Conservation (phyloP, 2,329 filamentous ascomycete species). For the Nigrospora oryzae region DNA sequence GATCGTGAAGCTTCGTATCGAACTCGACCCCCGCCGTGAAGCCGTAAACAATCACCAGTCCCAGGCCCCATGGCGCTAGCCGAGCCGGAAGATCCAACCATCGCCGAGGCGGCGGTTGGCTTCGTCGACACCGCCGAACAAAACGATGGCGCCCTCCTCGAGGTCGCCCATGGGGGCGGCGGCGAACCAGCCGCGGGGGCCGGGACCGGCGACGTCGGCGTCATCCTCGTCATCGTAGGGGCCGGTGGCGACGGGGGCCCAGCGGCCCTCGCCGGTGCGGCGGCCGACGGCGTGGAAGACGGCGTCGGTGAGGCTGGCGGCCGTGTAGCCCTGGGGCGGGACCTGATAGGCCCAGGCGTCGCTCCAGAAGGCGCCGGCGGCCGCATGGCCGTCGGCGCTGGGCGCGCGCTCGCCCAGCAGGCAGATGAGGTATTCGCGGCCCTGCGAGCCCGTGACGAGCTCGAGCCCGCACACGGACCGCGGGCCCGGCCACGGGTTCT, state of each 20-base stretch:
- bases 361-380: conserved; percentile 43
- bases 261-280: conserved; percentile 49
- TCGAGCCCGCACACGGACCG: conserved; percentile 47
- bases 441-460: conserved; percentile 48
- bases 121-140: conserved; percentile 52
- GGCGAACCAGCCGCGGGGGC: conserved; percentile 48
- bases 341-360: conserved; percentile 60
- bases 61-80: conserved; percentile 10
- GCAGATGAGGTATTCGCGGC: conserved; percentile 55
- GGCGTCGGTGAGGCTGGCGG: conserved; percentile 48
- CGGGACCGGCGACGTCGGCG: conserved; percentile 36
- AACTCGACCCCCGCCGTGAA: neutral
- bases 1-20: neutral
- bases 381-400: conserved; percentile 37
- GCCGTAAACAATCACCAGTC: neutral
- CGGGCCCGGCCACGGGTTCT: conserved; percentile 34
- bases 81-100: conserved; percentile 55
- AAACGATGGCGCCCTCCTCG: conserved; percentile 48
- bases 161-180: conserved; percentile 48
- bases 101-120: conserved; percentile 45
- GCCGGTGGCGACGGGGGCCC: conserved; percentile 38
- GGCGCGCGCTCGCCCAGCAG: conserved; percentile 48
- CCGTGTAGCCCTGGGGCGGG: conserved; percentile 43
- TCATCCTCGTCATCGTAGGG: conserved; percentile 45
- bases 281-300: conserved; percentile 42